Percentiles rank a stretch among this genome's conserved stretches.
Evolutionary conservation across 1,284 basidiomycete species (phyloP).

Genomic region (Leccinum pallidistipes): DNA sequence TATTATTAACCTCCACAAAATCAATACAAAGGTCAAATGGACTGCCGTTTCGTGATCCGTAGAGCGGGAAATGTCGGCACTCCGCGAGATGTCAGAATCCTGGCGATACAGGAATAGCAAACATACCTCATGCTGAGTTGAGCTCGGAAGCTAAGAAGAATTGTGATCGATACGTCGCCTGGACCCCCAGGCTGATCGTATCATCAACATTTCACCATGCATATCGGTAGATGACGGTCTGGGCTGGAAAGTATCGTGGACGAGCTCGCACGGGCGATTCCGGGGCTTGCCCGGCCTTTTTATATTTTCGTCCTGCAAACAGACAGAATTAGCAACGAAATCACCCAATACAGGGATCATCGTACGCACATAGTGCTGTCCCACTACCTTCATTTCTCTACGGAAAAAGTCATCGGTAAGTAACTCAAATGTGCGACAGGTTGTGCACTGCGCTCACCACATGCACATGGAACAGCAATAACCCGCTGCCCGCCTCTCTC

Average conservation of each 20-base stretch:
- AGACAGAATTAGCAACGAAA: neutral
- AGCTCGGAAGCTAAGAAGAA: neutral
- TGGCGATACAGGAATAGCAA: neutral
- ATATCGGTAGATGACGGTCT: neutral
- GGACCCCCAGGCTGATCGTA: neutral
- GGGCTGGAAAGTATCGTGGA: neutral
- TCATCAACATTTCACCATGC: neutral
- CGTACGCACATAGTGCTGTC: neutral
- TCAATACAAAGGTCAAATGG: neutral
- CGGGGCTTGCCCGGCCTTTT: neutral
- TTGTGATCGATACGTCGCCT: neutral
- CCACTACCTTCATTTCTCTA: neutral
- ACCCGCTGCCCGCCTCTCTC: neutral
- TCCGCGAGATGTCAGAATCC: neutral
- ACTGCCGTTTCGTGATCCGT: neutral
- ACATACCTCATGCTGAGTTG: neutral
- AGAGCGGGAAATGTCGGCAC: neutral
- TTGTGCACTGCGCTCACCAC: neutral
- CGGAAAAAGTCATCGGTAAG: neutral
- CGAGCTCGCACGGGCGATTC: neutral
- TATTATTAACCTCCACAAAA: neutral
- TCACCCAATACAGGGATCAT: neutral
- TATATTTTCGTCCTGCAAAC: neutral
- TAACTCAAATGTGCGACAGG: neutral
- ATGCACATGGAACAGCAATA: neutral